A percentile compares a stretch with the other conserved stretches of the same genome.
These are phyloP conservation scores for Neurospora sublineolata DNA, from an alignment of 495 filamentous ascomycete genomes.

Conservation along the genomic window DNA sequence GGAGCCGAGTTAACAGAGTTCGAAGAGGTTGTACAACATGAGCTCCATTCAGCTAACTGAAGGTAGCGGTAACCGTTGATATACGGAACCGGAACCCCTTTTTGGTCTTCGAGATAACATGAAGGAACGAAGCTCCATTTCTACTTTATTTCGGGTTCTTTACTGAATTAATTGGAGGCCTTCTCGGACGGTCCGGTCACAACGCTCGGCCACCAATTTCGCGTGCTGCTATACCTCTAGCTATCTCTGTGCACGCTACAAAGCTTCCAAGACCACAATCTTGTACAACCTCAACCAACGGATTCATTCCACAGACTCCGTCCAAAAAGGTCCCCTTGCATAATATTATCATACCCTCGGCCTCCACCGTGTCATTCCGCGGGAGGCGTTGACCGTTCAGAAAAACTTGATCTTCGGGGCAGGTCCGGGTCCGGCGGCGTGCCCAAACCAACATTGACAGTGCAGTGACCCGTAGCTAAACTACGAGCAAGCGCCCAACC, in stretches of 20 bases:
- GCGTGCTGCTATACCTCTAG: neutral
- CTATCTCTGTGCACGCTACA: neutral
- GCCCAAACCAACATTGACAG: neutral
- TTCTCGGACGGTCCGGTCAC: neutral
- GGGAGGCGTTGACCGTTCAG: neutral
- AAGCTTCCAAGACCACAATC: neutral
- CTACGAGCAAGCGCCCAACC: neutral
- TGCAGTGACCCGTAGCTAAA: neutral
- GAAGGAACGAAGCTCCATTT: neutral
- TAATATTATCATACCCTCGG: neutral
- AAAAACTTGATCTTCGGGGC: neutral
- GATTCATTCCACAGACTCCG: neutral
- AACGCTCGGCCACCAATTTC: neutral
- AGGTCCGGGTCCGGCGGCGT: neutral
- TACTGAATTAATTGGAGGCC: neutral
- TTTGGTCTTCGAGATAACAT: neutral
- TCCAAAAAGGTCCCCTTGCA: neutral
- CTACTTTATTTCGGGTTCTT: neutral
- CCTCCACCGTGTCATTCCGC: neutral
- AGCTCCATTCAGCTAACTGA: neutral
- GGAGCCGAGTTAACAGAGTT: neutral
- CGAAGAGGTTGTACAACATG: neutral
- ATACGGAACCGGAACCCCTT: neutral
- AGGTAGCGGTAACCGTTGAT: neutral
- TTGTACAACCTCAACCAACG: neutral